A percentile compares a stretch with the other conserved stretches of the same genome.
Conservation (phyloP, 2,329 filamentous ascomycete species). For the Talaromyces sp. region DNA sequence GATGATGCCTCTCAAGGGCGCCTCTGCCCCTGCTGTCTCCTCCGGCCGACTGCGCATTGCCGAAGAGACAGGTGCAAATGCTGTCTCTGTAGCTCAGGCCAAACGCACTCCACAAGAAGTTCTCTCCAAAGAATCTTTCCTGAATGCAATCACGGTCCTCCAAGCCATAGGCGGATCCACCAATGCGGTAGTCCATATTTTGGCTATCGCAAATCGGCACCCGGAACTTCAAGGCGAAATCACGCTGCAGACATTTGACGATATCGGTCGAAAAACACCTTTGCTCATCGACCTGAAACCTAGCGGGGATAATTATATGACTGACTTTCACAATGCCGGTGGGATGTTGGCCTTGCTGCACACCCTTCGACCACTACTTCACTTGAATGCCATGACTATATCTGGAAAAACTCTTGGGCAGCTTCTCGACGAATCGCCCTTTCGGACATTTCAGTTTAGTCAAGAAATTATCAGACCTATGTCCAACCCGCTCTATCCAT, state of each 20-base stretch:
- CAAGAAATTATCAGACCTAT: constrained; percentile 41
- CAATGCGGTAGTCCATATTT: constrained; percentile 52
- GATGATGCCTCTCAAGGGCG: constrained; percentile 49
- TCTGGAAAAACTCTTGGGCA: constrained; percentile 45
- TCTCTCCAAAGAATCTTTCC: constrained; percentile 43
- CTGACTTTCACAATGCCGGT: constrained; percentile 51
- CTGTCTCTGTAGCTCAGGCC: constrained; percentile 39
- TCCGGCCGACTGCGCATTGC: constrained; percentile 49
- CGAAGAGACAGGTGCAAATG: constrained; percentile 49
- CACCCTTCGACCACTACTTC: constrained; percentile 41
- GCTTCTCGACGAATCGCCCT: constrained; percentile 38
- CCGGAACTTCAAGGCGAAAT: constrained; percentile 43
- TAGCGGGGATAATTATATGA: constrained; percentile 51
- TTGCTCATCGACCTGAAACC: constrained; percentile 50
- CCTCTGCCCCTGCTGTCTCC: constrained; percentile 51
- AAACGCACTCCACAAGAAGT: constrained; percentile 41
- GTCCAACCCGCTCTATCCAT: constrained; percentile 40
- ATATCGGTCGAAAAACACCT: constrained; percentile 44
- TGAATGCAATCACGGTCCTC: constrained; percentile 50
- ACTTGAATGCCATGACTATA: constrained; percentile 43
- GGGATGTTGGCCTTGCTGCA: constrained; percentile 48
- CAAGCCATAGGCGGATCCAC: constrained; percentile 54
- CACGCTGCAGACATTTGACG: constrained; percentile 43
- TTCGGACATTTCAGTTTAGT: constrained; percentile 38
- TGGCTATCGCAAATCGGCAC: constrained; percentile 52